Evolutionary conservation across 108 stramenopile species (phyloP).

Genomic region (Pseudonitzschia multiseries): DNA sequence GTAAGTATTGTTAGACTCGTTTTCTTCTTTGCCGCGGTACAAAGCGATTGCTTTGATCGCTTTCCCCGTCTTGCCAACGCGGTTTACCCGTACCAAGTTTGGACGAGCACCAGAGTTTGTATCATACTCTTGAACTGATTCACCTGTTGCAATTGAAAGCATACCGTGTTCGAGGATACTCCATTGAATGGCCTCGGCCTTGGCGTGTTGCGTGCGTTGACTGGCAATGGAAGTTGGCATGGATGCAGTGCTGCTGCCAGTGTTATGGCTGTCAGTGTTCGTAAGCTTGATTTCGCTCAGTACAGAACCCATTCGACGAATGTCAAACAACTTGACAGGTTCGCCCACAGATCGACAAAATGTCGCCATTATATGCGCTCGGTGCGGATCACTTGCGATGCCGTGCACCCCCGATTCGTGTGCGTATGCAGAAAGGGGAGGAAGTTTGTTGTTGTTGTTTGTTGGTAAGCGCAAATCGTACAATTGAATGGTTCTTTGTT

Average conservation of each 20-base stretch:
- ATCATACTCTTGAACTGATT: conserved; percentile 56
- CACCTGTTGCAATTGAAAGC: conserved; percentile 52
- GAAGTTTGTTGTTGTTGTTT: conserved; percentile 47
- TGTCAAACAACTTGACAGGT: conserved; percentile 44
- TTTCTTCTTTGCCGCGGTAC: conserved; percentile 21
- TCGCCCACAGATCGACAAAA: conserved; percentile 17
- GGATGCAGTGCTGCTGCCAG: conserved; percentile 30
- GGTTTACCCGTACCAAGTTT: conserved; percentile 29
- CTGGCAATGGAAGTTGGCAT: conserved; percentile 1
- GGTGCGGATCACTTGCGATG: conserved; percentile 59
- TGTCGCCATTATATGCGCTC: conserved; percentile 21
- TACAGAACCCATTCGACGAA: conserved; percentile 56
- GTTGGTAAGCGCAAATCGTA: conserved; percentile 66
- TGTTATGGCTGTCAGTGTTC: not conserved
- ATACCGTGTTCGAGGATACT: conserved; percentile 38
- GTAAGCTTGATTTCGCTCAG: conserved; percentile 63
- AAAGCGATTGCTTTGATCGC: conserved; percentile 38
- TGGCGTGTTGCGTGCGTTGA: conserved; percentile 19
- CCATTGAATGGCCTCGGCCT: conserved; percentile 56
- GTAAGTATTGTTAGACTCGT: not conserved
- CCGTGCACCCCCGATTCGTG: conserved; percentile 75
- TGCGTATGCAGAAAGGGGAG: conserved; percentile 56
- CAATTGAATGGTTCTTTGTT: conserved; percentile 45
- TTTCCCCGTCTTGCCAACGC: conserved; percentile 9
- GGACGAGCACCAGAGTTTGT: conserved; percentile 57